These are phyloP conservation scores for Daldinia concentrica DNA, from an alignment of 495 filamentous ascomycete genomes.

Conservation along the genomic window DNA sequence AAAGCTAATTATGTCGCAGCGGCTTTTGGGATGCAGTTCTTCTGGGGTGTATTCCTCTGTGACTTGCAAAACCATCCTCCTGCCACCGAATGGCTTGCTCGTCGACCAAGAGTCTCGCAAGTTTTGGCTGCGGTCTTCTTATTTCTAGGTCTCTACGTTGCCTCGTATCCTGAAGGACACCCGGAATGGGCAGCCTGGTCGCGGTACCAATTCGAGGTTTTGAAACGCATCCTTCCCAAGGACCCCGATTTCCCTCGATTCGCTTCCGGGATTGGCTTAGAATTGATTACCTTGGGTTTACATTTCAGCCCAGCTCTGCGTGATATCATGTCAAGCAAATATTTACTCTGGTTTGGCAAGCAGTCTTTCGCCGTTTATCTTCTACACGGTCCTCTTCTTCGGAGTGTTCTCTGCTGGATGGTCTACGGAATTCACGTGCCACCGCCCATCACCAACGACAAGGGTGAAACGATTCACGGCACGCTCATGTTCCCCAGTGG, in stretches of 20 bases:
- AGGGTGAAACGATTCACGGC: constrained; percentile 53
- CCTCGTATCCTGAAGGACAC: constrained; percentile 68
- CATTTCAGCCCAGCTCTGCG: constrained; percentile 67
- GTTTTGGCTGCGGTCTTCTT: constrained; percentile 57
- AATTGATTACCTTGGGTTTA: constrained; percentile 62
- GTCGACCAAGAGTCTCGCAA: constrained; percentile 57
- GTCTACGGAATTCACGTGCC: constrained; percentile 68
- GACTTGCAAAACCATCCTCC: constrained; percentile 65
- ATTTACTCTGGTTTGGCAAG: constrained; percentile 72
- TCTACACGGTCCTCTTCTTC: constrained; percentile 70
- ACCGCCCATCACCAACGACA: constrained; percentile 58
- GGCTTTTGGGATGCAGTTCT: constrained; percentile 68
- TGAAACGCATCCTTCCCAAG: constrained; percentile 64
- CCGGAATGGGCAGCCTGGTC: constrained; percentile 69
- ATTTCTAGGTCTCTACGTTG: constrained; percentile 62
- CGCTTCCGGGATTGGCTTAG: constrained; percentile 63
- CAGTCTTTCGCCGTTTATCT: constrained; percentile 76
- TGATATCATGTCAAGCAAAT: constrained; percentile 62
- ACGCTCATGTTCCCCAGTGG: constrained; percentile 48
- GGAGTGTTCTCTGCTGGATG: constrained; percentile 71
- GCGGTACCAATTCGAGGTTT: constrained; percentile 53
- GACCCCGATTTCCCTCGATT: constrained; percentile 65
- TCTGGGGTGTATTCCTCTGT: constrained; percentile 71
- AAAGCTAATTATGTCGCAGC: constrained; percentile 45
- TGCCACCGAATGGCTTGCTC: constrained; percentile 61